Conservation (phyloP, 306 rosid genomes). For the Trifolium repens region DNA sequence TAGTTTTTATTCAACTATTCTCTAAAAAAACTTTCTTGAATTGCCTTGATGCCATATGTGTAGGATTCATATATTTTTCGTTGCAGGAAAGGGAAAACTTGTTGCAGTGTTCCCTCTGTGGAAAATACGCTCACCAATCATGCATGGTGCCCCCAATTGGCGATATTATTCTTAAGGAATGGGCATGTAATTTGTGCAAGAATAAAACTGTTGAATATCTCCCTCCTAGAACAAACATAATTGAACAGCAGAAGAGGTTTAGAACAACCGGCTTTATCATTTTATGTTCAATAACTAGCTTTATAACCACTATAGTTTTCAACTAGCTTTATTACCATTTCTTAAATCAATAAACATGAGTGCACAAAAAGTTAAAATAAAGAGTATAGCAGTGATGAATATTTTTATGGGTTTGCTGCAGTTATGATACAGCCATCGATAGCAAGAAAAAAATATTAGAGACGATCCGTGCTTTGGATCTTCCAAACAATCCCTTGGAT, state of each 20-base stretch:
- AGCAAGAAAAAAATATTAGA: constrained; percentile 68
- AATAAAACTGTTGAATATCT: constrained; percentile 71
- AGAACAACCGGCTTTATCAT: background rate
- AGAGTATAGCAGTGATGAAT: constrained; percentile 11
- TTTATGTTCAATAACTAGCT: no score
- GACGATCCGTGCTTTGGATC: constrained; percentile 73
- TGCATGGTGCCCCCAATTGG: constrained; percentile 70
- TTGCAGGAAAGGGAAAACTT: constrained; percentile 80
- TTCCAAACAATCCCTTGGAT: constrained; percentile 92
- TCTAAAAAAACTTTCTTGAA: constrained; percentile 3
- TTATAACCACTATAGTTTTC: no score
- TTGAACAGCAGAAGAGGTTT: constrained; percentile 75
- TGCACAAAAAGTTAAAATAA: background rate
- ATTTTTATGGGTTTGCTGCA: constrained; percentile 38
- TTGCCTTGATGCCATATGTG: constrained; percentile 30
- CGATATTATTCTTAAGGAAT: constrained; percentile 60
- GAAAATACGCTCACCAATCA: constrained; percentile 69
- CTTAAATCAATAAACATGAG: constrained; percentile 1
- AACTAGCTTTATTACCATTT: background rate
- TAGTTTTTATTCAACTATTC: constrained; percentile 26
- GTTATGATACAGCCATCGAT: constrained; percentile 75
- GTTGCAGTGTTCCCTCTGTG: constrained; percentile 83
- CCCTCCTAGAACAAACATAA: constrained; percentile 59
- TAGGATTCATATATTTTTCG: constrained; percentile 31
- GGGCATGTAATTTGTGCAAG: constrained; percentile 83